Base-by-base conservation (phyloP, 176 grass and related monocot genomes). In the Leersia perrieri region DNA sequence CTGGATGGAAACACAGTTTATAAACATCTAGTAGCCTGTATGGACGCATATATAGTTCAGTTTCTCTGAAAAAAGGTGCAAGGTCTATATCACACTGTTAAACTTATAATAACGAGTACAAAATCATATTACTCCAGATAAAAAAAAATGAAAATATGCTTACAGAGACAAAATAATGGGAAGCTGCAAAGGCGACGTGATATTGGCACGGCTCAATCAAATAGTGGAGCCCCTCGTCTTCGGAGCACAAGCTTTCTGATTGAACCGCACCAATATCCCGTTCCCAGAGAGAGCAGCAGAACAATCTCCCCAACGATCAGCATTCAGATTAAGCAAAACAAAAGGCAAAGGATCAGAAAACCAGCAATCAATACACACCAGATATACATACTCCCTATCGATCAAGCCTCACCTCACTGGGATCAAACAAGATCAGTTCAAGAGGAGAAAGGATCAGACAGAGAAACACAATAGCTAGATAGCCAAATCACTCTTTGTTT, bases 121-220 rank as follows among this genome's bases (percentile, higher is more conserved):
- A 31, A 18, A 27, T 16, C n/a, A 27, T 30, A 18, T n/a, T n/a
- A n/a, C n/a, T n/a, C n/a, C 2, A 0, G 70, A 33, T 23, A 57
- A 25, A 25, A 2, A 60, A 67, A 14, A 33, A 30, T 15, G 33
- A 25, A 55, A 38, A 41, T 0, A 41, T 33, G 5, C 23, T 70
- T 23, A 66, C 12, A 10, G 3, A 27, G 20, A 29, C 42, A 33
- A 10, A 44, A 13, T 1, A 51, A 58, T n/a, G 5, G 0, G 9
- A 31, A 68, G 6, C 53, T 25, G 14, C 74, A 31, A 66, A 61
- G 4, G 4, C 47, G 49, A 89, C 87, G 92, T 89, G 92, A 94
- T 94, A 94, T 94, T 94, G 92, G 92, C 92, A 94, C 92, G 92
- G 92, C 92, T 94, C 92, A 94, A 92, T 89, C 82, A 85, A 94